These are phyloP conservation scores for Cardamine resedifolia DNA, from an alignment of 345 rosid genomes.

Conservation along the genomic window DNA sequence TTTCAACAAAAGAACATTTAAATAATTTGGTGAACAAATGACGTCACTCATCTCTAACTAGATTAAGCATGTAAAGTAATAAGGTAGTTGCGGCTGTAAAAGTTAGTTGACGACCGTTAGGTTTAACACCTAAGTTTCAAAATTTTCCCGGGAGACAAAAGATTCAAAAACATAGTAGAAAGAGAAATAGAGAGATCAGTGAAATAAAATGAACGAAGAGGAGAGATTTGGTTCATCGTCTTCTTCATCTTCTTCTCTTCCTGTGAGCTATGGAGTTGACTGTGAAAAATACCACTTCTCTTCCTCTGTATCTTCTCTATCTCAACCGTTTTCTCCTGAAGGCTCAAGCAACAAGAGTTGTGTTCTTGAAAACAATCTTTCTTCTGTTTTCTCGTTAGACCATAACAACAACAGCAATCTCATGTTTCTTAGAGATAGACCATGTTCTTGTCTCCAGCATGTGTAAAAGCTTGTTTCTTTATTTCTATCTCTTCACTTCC, in stretches of 20 bases:
- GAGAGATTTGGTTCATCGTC: constrained; percentile 20
- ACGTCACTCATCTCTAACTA: background rate
- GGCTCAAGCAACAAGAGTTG: constrained; percentile 26
- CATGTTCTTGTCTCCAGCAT: constrained; percentile 33
- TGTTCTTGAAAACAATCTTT: constrained; percentile 13
- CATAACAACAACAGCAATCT: background rate
- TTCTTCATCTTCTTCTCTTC: constrained; percentile 34
- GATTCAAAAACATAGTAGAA: background rate
- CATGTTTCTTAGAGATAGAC: constrained; percentile 21
- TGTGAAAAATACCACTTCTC: constrained; percentile 32
- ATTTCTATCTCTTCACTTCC: background rate
- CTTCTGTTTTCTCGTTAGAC: constrained; percentile 28
- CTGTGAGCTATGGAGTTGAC: constrained; percentile 36
- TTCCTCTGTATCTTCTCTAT: constrained; percentile 29
- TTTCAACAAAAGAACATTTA: background rate
- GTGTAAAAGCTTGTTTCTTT: constrained; percentile 8
- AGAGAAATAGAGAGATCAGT: constrained; percentile 3
- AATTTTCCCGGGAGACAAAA: background rate
- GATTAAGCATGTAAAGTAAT: background rate
- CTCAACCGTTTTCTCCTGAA: constrained; percentile 30
- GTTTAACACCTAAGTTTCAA: constrained; percentile 33
- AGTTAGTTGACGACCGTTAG: constrained; percentile 39
- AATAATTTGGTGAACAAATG: background rate
- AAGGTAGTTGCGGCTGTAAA: background rate
- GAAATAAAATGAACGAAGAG: constrained; percentile 26